Evolutionary conservation across 2,329 filamentous ascomycete species (phyloP).

Genomic region (Fusarium cyanostomum): DNA sequence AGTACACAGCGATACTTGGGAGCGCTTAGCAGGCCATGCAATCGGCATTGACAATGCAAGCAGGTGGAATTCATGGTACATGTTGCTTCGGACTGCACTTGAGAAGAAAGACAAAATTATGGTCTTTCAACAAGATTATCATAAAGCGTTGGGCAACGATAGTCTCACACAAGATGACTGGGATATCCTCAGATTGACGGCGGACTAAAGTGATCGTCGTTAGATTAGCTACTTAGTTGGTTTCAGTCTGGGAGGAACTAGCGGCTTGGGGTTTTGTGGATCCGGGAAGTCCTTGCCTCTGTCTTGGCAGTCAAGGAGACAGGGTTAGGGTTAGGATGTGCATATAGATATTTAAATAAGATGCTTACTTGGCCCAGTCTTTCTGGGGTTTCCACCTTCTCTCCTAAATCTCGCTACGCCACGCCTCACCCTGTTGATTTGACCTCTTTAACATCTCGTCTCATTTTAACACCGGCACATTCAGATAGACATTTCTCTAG

Average conservation of each 20-base stretch:
- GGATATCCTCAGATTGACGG: too few relatives aligned
- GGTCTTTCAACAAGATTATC: neutral
- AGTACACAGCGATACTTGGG: neutral
- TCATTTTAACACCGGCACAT: neutral
- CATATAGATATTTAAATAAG: slow-evolving; percentile 1
- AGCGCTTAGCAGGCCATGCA: neutral
- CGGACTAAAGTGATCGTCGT: too few relatives aligned
- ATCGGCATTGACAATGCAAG: neutral
- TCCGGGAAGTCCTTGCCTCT: too few relatives aligned
- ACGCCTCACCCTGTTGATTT: too few relatives aligned
- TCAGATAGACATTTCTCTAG: neutral
- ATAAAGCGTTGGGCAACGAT: neutral
- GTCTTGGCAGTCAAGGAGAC: too few relatives aligned
- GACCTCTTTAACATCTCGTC: too few relatives aligned
- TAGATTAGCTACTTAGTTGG: too few relatives aligned
- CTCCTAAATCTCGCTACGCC: neutral
- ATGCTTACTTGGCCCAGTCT: neutral
- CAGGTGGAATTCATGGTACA: neutral
- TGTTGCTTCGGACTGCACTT: neutral
- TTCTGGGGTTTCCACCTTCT: neutral
- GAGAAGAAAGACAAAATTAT: neutral
- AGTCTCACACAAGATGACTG: too few relatives aligned
- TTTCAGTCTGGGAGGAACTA: too few relatives aligned
- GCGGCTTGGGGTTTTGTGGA: too few relatives aligned
- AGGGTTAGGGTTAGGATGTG: too few relatives aligned